Evolutionary conservation across 352 stramenopile genomes (phyloP).

Genomic region (Globisporangium yorkense): DNA sequence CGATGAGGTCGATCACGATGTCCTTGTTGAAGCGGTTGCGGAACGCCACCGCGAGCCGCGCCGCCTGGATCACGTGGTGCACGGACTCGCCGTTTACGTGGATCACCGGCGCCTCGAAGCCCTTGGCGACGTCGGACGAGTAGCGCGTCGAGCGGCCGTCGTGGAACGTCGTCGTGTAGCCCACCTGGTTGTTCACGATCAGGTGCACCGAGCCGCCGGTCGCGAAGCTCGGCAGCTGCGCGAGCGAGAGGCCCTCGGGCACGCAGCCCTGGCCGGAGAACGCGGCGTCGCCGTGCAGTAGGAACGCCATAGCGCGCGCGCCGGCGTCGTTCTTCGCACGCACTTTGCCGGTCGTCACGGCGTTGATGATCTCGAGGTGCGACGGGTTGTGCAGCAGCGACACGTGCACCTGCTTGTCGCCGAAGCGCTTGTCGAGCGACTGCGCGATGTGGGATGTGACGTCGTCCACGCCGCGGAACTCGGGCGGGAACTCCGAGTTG

Average conservation of each 20-base stretch:
- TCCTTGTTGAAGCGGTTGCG: constrained; percentile 84
- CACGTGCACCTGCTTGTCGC: constrained; percentile 54
- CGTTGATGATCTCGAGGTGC: constrained; percentile 87
- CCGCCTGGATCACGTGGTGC: constrained; percentile 66
- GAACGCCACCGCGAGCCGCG: constrained; percentile 69
- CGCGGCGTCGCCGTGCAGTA: constrained; percentile 85
- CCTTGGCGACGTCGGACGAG: constrained; percentile 81
- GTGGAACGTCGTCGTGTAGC: constrained; percentile 83
- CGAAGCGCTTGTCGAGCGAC: constrained; percentile 63
- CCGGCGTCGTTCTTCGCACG: constrained; percentile 72
- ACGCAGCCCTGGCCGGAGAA: constrained; percentile 86
- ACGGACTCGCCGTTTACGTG: constrained; percentile 88
- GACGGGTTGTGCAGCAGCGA: constrained; percentile 85
- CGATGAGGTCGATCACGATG: constrained; percentile 81
- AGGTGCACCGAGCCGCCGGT: constrained; percentile 79
- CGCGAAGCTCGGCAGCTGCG: constrained; percentile 70
- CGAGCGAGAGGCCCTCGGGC: constrained; percentile 65
- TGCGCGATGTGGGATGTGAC: constrained; percentile 85
- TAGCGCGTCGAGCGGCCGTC: constrained; percentile 81
- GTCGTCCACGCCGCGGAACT: constrained; percentile 66
- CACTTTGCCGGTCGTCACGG: constrained; percentile 78
- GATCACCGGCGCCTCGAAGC: constrained; percentile 74
- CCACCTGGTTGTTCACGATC: constrained; percentile 89
- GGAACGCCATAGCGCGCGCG: constrained; percentile 63
- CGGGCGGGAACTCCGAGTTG: constrained; percentile 61